phyloP scores from a whole-genome alignment of 768 basidiomycete genomes.

The Kwoniella sp. region DNA sequence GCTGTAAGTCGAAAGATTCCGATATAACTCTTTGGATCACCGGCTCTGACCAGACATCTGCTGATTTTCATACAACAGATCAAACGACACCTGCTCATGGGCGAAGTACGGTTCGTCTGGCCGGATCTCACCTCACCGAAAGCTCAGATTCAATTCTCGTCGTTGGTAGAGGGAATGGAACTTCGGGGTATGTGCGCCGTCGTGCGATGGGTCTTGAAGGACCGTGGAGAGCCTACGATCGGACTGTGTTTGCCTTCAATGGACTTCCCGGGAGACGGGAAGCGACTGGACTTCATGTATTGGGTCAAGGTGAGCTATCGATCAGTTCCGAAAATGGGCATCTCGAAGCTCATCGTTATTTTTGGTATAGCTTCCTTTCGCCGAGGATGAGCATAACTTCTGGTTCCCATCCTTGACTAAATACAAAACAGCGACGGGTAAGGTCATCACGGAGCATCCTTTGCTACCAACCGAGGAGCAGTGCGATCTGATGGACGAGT shows the following conservation, averaged over 20 bases:
- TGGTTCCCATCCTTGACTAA: slow-evolving; percentile 78
- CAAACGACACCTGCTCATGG: slow-evolving; percentile 77
- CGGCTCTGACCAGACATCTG: too few species aligned
- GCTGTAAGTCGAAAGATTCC: slow-evolving; percentile 60
- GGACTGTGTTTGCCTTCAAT: slow-evolving; percentile 73
- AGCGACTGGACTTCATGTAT: slow-evolving; percentile 70
- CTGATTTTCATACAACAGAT: slow-evolving; percentile 61
- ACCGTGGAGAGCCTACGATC: slow-evolving; percentile 80
- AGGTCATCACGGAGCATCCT: slow-evolving; percentile 68
- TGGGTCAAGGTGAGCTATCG: slow-evolving; percentile 74
- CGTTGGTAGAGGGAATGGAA: slow-evolving; percentile 80
- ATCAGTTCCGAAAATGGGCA: not conserved
- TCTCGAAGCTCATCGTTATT: not conserved
- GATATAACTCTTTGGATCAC: too few species aligned
- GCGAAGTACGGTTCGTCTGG: slow-evolving; percentile 84
- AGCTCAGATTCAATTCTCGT: slow-evolving; percentile 82
- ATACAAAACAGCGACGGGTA: slow-evolving; percentile 74
- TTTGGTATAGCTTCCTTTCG: slow-evolving; percentile 82
- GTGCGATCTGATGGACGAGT: slow-evolving; percentile 69
- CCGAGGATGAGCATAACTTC: slow-evolving; percentile 87
- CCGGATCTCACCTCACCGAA: slow-evolving; percentile 68
- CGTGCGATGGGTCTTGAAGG: slow-evolving; percentile 75
- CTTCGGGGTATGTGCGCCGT: slow-evolving; percentile 71
- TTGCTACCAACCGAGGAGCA: slow-evolving; percentile 53
- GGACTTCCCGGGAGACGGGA: slow-evolving; percentile 58